These are phyloP conservation scores for Phytophthora pluvialis DNA, from an alignment of 352 stramenopile species.

Conservation along the genomic window DNA sequence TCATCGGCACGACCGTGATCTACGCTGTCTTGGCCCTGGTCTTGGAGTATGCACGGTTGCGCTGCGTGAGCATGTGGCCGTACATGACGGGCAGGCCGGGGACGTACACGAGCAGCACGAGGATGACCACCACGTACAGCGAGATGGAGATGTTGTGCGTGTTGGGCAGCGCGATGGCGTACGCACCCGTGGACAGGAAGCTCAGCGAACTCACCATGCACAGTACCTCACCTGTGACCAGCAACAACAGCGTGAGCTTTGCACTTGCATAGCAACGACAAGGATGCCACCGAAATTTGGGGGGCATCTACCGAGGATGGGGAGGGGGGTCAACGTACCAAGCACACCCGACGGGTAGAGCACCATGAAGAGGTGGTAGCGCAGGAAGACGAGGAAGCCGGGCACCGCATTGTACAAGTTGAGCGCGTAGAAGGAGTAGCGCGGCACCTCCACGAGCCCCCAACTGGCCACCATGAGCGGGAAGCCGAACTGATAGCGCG, in stretches of 20 bases:
- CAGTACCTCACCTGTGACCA: slow-evolving; percentile 61
- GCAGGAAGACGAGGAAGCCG: slow-evolving; percentile 96
- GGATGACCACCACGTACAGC: slow-evolving; percentile 73
- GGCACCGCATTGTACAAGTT: slow-evolving; percentile 94
- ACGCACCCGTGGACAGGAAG: slow-evolving; percentile 63
- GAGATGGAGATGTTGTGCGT: slow-evolving; percentile 79
- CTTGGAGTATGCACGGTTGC: slow-evolving; percentile 85
- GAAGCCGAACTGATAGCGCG: slow-evolving; percentile 85
- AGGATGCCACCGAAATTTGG: background rate
- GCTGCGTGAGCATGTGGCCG: slow-evolving; percentile 85
- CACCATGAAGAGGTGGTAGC: slow-evolving; percentile 98
- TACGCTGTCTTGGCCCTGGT: slow-evolving; percentile 76
- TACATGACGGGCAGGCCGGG: slow-evolving; percentile 87
- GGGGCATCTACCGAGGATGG: slow-evolving; percentile 11
- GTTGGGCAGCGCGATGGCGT: slow-evolving; percentile 80
- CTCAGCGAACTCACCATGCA: slow-evolving; percentile 77
- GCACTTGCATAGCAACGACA: slow-evolving; percentile 10
- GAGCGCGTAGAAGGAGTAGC: slow-evolving; percentile 98
- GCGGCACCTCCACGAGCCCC: slow-evolving; percentile 92
- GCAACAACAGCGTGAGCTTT: slow-evolving; percentile 23
- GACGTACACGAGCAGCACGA: slow-evolving; percentile 78
- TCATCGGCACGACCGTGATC: slow-evolving; percentile 4
- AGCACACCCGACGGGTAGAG: slow-evolving; percentile 98
- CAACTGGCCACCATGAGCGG: slow-evolving; percentile 90
- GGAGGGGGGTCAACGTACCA: slow-evolving; percentile 58